Evolutionary conservation across 2,329 filamentous ascomycete genomes (phyloP), one percentile per base, ranked within the genome.

Genomic region (Chaetomium olivaceum): DNA sequence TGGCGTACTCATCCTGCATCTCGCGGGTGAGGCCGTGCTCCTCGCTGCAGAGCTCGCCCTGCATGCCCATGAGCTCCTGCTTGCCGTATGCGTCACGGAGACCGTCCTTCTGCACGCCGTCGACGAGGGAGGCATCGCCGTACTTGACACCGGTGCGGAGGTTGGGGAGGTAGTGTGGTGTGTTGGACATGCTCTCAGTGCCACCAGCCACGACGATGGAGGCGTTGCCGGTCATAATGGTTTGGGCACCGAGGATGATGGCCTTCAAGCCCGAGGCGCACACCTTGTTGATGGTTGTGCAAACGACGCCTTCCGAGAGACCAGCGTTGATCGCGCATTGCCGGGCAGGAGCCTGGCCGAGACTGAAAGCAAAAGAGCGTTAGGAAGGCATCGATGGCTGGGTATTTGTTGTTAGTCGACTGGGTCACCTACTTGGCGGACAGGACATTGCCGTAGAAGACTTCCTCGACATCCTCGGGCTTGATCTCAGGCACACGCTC

Each of bases 231-330:
- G 93, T 96, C 79, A 98, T 93, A 82, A 99, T 99, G 74, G 94
- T 97, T 81, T 98, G 95, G 60, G 94, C 92, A 72, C 91, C 95
- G 67, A 99, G 86, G 71, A 97, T 92, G 76, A 99, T 90, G 72
- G 95, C 92, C 85, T 99, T 99, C 77, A 97, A 83, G 54, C 90
- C 89, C 11, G 93, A 97, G 70, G 95, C 95, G 86, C 95, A 99
- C 77, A 99, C 95, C 84, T 99, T 99, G 89, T 99, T 99, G 76
- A 99, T 87, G 61, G 93, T 96, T 55, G 95, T 99, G 81, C 90
- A 91, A 73, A 96, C 87, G 70, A 91, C 91, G 62, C 86, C 85
- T 70, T 96, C 85, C 62, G 88, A 82, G 70, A 99, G 91, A 69
- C 95, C 95, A 75, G 92, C 95, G 74, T 89, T 87, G 75, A 99